Evolutionary conservation across 768 basidiomycete species (phyloP), one percentile per base, ranked within the genome.

Genomic region (Russula foetens): DNA sequence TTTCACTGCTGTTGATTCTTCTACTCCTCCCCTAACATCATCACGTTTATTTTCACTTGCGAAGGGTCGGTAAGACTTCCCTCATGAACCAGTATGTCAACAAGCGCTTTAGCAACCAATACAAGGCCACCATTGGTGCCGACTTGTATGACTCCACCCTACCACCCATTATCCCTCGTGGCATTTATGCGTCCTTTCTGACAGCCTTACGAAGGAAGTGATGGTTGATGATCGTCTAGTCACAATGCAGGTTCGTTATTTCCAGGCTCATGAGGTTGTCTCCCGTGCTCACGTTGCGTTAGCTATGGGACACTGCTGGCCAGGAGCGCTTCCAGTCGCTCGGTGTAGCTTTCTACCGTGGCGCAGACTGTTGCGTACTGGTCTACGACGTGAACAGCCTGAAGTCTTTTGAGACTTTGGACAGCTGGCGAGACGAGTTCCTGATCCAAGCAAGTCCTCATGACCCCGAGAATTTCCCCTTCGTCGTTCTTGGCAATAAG

Each of bases 71-170:
- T 45, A 98, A 98, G 88, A 98, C 97, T 44, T 98, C 96, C 29
- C 88, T 99, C 69, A 99, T 99, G 97, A 98, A 98, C 79, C 97
- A 99, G 77, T 98, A 97, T 78, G 97, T 99, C 66, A 98, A 98
- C 84, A 98, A 98, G 75, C 89, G 97, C 63, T 99, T 98, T 76
- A 93, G 90, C 74, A 97, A 95, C 77, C 96, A 98, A 77, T 99
- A 99, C 83, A 98, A 98, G 78, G 97, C 97, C 19, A 98, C 97
- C 63, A 96, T 96, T 71, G 93, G 93, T 60, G 93, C 93, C 61
- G 92, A 95, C 82, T 95, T 95, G 91, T 92, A 75, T 62, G 90
- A 81, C 66, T 51, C 48, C 51, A 59, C 66, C 46, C 56, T 47
- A 60, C 65, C 71, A 68, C 52, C 67, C 65, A 58, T 60, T n/a